Evolutionary conservation across 192 early-diverging fungal species (phyloP).

Genomic region (Backusella liffmaniae): DNA sequence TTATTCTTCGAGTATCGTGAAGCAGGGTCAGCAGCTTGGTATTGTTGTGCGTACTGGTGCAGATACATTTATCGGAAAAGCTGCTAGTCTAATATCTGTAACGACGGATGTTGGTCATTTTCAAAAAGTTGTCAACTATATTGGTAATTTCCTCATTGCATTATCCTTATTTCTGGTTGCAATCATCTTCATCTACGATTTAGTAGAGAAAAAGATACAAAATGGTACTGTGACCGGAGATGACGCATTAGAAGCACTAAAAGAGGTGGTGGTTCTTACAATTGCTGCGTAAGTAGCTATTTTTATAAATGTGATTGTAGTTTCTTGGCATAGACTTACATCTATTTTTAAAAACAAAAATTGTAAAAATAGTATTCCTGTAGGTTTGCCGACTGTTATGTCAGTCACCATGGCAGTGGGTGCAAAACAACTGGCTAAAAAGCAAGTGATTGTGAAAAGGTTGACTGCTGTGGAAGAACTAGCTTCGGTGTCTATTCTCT

Average conservation of each 20-base stretch:
- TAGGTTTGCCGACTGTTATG: slow-evolving; percentile 80
- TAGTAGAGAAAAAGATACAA: slow-evolving; percentile 31
- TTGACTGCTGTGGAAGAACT: slow-evolving; percentile 80
- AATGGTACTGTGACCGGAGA: slow-evolving; percentile 49
- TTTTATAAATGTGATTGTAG: neutral
- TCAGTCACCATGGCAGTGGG: slow-evolving; percentile 88
- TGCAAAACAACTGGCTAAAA: slow-evolving; percentile 65
- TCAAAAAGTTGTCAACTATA: slow-evolving; percentile 73
- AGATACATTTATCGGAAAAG: slow-evolving; percentile 73
- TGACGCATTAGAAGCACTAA: slow-evolving; percentile 51
- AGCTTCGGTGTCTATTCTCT: slow-evolving; percentile 67
- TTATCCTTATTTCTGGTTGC: slow-evolving; percentile 50
- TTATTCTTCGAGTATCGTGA: slow-evolving; percentile 69
- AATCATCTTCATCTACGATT: slow-evolving; percentile 53
- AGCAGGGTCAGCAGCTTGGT: slow-evolving; percentile 72
- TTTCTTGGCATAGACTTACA: neutral
- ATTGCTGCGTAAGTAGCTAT: slow-evolving; percentile 57
- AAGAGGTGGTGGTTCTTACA: slow-evolving; percentile 65
- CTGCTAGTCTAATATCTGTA: slow-evolving; percentile 66
- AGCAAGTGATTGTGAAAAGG: slow-evolving; percentile 78
- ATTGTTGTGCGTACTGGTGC: slow-evolving; percentile 71
- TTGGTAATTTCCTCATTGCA: slow-evolving; percentile 76
- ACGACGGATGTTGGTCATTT: slow-evolving; percentile 74
- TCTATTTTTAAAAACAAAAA: neutral
- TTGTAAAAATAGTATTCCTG: slow-evolving; percentile 53